Percentiles rank a stretch among this genome's conserved stretches.
These are phyloP conservation scores for Neobulgaria alba DNA, from an alignment of 2,329 filamentous ascomycete species.

Conservation along the genomic window DNA sequence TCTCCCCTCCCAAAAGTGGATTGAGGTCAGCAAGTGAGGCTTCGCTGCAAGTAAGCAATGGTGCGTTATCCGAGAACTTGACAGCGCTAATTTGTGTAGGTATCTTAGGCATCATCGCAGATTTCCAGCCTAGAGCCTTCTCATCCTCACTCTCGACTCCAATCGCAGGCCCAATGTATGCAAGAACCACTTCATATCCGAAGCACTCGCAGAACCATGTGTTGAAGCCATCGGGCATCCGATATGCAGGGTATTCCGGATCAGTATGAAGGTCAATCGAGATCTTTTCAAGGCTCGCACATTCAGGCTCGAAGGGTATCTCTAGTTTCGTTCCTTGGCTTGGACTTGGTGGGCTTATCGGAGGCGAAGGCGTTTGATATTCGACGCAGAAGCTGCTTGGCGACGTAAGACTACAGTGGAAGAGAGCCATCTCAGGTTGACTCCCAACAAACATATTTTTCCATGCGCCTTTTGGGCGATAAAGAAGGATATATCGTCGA, in stretches of 20 bases:
- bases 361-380: constrained; percentile 28
- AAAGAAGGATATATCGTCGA: constrained; percentile 60
- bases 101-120: background rate
- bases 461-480: constrained; percentile 37
- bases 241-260: constrained; percentile 39
- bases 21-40: constrained; percentile 60
- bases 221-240: constrained; percentile 51
- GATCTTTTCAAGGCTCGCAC: constrained; percentile 36
- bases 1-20: constrained; percentile 39
- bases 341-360: constrained; percentile 27
- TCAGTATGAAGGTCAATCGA: constrained; percentile 51
- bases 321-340: constrained; percentile 30
- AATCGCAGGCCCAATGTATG: constrained; percentile 35
- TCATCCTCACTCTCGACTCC: constrained; percentile 4
- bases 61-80: constrained; percentile 61
- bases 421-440: constrained; percentile 53
- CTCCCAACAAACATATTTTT: constrained; percentile 50
- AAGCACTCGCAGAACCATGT: constrained; percentile 62
- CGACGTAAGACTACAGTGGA: constrained; percentile 38
- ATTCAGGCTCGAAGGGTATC: constrained; percentile 47
- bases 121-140: constrained; percentile 5
- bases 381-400: constrained; percentile 33
- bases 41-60: constrained; percentile 62
- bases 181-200: constrained; percentile 49
- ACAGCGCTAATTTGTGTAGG: background rate